Conservation (phyloP, 2,329 filamentous ascomycete genomes). For the Ophiosphaerella narmari region DNA sequence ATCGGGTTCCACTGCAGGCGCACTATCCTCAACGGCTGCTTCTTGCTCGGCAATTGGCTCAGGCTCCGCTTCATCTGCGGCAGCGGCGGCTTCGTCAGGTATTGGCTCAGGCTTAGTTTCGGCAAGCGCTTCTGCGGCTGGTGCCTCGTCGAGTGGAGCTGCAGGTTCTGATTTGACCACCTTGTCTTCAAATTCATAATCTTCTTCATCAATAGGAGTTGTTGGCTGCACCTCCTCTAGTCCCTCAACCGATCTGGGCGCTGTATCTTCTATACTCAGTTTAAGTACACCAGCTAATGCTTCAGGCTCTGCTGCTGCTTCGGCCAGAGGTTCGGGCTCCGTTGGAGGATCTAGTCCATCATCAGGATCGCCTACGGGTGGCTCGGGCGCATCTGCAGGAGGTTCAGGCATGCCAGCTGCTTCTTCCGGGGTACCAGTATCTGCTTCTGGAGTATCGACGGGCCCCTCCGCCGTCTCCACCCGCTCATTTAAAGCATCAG, state of each 20-base stretch:
- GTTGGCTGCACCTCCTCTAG: constrained; percentile 16
- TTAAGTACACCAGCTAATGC: background rate
- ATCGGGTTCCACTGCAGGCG: background rate
- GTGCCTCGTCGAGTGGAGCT: constrained; percentile 1
- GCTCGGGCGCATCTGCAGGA: background rate
- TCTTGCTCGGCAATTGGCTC: background rate
- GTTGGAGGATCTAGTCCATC: too few relatives aligned
- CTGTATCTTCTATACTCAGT: background rate
- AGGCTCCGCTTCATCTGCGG: background rate
- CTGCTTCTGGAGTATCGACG: background rate
- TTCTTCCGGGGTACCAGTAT: background rate
- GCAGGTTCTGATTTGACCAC: background rate
- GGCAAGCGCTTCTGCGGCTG: background rate
- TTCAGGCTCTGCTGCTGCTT: background rate
- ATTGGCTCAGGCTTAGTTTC: constrained; percentile 2
- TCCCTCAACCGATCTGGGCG: background rate
- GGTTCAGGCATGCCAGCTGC: constrained; percentile 1
- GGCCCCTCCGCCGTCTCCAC: background rate
- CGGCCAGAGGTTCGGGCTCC: too few relatives aligned
- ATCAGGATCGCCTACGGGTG: too few relatives aligned
- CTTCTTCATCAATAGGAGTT: constrained; percentile 4
- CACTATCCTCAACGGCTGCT: background rate
- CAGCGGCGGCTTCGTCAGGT: background rate
- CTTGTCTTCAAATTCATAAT: background rate
- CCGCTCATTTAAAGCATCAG: background rate